phyloP scores from a whole-genome alignment of 139 green algal genomes.

The Spirogloea muscicola region DNA sequence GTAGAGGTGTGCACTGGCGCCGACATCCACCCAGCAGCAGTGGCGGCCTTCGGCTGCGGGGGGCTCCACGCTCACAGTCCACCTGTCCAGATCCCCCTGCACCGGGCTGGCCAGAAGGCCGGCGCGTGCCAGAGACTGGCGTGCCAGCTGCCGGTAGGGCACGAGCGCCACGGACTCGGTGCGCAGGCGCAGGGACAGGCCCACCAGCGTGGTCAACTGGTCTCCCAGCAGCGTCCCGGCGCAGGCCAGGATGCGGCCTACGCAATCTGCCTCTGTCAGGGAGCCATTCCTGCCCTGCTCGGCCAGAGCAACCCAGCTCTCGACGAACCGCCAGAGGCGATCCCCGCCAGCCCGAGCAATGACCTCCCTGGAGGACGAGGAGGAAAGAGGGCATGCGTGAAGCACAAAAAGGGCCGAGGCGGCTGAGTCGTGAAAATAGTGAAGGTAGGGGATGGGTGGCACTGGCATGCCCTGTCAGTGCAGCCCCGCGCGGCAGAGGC shows the following conservation, averaged over 20 bases:
- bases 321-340: conserved; percentile 36
- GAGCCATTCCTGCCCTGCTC: background rate
- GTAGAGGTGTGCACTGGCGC: conserved; percentile 15
- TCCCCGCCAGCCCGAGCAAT: background rate
- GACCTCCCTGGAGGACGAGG: conserved; percentile 21
- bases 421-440: background rate
- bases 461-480: background rate
- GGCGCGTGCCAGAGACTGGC: conserved; percentile 6
- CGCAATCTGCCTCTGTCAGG: conserved; percentile 18
- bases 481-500: background rate
- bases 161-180: conserved; percentile 19
- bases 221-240: background rate
- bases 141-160: conserved; percentile 40
- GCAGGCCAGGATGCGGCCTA: background rate
- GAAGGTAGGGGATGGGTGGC: background rate
- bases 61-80: conserved; percentile 28
- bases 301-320: background rate
- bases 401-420: background rate
- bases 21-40: conserved; percentile 43
- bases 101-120: conserved; percentile 5
- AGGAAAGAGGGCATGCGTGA: conserved; percentile 8
- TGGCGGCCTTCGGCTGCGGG: background rate
- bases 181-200: conserved; percentile 36
- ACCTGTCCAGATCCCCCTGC: background rate
- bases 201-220: conserved; percentile 13